Percentiles rank a stretch among this genome's conserved stretches.
Conservation (phyloP, 73 alveolate species). For the Paramecium pentaurelia region DNA sequence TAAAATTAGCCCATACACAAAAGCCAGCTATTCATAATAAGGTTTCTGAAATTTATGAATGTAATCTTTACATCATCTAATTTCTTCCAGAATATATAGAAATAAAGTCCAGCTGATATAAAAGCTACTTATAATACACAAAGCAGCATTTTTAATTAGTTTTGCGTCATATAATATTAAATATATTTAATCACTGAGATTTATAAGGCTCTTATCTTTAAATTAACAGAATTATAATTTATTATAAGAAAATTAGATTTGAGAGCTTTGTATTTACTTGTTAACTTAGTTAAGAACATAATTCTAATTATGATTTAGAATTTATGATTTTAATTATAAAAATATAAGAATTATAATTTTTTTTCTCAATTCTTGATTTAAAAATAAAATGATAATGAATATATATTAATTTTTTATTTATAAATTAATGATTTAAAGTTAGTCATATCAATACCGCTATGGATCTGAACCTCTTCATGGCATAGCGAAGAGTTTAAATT, state of each 20-base stretch:
- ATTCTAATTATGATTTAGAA: not conserved
- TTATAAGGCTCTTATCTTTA: not conserved
- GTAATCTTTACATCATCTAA: not conserved
- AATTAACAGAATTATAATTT: not conserved
- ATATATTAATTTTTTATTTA: not conserved
- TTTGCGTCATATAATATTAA: not conserved
- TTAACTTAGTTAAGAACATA: not conserved
- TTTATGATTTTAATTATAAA: not conserved
- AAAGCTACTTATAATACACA: slow-evolving; percentile 1
- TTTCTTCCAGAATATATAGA: not conserved
- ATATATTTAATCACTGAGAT: not conserved
- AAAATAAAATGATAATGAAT: not conserved
- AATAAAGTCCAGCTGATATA: not conserved
- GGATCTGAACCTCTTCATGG: not conserved
- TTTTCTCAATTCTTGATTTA: not conserved
- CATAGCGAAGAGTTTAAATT: not conserved
- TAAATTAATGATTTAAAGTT: not conserved
- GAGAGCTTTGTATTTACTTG: not conserved
- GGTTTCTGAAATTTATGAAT: not conserved
- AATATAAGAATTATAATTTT: not conserved
- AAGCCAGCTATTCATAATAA: not conserved
- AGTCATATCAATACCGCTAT: not conserved
- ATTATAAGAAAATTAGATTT: not conserved
- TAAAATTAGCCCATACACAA: slow-evolving; percentile 17
- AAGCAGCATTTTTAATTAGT: not conserved